These are phyloP conservation scores for Pisolithus microcarpus DNA, from an alignment of 768 basidiomycete species.

Conservation along the genomic window DNA sequence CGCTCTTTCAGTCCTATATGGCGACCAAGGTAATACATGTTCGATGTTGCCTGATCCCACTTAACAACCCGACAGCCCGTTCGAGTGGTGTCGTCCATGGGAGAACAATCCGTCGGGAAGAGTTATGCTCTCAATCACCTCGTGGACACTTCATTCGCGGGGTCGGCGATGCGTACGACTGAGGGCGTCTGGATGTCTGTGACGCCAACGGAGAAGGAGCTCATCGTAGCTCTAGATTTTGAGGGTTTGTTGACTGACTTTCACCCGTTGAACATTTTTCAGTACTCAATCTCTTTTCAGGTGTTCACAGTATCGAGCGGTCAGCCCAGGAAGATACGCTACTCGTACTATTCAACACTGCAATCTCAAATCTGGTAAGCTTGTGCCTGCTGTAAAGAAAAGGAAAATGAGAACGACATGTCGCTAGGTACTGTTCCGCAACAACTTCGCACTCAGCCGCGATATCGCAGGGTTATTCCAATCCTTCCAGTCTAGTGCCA, in stretches of 20 bases:
- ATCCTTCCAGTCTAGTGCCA: conserved; percentile 46
- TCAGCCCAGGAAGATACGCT: conserved; percentile 59
- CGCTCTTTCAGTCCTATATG: conserved; percentile 56
- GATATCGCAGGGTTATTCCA: conserved; percentile 50
- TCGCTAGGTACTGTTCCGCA: conserved; percentile 48
- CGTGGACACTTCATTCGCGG: conserved; percentile 58
- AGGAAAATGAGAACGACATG: too few species aligned
- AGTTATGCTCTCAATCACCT: conserved; percentile 54
- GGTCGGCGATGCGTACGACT: conserved; percentile 60
- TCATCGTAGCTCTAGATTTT: conserved; percentile 57
- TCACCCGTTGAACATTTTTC: conserved; percentile 6
- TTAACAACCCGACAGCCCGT: conserved; percentile 37
- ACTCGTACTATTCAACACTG: conserved; percentile 58
- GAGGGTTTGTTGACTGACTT: conserved; percentile 35
- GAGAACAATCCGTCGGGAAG: conserved; percentile 61
- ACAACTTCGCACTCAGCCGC: conserved; percentile 51
- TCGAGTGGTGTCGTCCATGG: conserved; percentile 62
- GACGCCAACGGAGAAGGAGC: conserved; percentile 46
- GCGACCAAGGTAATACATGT: conserved; percentile 37
- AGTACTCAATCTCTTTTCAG: conserved; percentile 15
- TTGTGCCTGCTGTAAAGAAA: background rate
- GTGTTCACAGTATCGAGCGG: conserved; percentile 58
- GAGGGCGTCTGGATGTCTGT: conserved; percentile 66
- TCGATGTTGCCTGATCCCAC: background rate
- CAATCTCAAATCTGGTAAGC: conserved; percentile 54